Evolutionary conservation across 2,329 filamentous ascomycete species (phyloP).

Genomic region (Ceratocystis harringtonii): DNA sequence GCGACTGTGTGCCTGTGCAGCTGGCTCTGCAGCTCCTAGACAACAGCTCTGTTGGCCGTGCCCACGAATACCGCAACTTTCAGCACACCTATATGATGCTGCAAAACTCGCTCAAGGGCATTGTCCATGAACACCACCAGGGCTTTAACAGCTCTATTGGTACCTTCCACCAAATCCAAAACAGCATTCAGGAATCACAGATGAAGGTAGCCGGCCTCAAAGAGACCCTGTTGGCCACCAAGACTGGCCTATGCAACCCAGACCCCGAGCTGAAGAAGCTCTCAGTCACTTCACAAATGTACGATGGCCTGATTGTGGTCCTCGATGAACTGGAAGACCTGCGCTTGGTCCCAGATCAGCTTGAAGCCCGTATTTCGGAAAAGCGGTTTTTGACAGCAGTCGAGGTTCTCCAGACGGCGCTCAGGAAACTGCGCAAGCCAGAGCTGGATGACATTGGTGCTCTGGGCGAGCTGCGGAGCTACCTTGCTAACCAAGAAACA

Average conservation of each 20-base stretch:
- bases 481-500: conserved; percentile 85
- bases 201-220: conserved; percentile 69
- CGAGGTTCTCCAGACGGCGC: conserved; percentile 74
- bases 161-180: conserved; percentile 96
- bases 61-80: conserved; percentile 76
- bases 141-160: conserved; percentile 98
- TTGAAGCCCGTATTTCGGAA: conserved; percentile 89
- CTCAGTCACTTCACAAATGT: conserved; percentile 73
- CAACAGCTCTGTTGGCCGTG: conserved; percentile 79
- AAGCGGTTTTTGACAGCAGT: conserved; percentile 90
- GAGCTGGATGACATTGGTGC: conserved; percentile 87
- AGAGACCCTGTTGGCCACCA: conserved; percentile 66
- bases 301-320: conserved; percentile 75
- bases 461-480: conserved; percentile 68
- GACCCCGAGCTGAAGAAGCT: conserved; percentile 86
- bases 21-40: conserved; percentile 91
- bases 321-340: conserved; percentile 77
- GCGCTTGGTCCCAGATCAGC: conserved; percentile 73
- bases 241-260: conserved; percentile 64
- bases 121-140: conserved; percentile 97
- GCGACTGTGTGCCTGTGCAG: conserved; percentile 83
- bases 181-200: conserved; percentile 79
- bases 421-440: conserved; percentile 68
- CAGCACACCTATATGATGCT: conserved; percentile 70
- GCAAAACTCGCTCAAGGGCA: conserved; percentile 82